Evolutionary conservation across 495 filamentous ascomycete species (phyloP), one percentile per base, ranked within the genome.

Genomic region (Aspergillus nanangensis): DNA sequence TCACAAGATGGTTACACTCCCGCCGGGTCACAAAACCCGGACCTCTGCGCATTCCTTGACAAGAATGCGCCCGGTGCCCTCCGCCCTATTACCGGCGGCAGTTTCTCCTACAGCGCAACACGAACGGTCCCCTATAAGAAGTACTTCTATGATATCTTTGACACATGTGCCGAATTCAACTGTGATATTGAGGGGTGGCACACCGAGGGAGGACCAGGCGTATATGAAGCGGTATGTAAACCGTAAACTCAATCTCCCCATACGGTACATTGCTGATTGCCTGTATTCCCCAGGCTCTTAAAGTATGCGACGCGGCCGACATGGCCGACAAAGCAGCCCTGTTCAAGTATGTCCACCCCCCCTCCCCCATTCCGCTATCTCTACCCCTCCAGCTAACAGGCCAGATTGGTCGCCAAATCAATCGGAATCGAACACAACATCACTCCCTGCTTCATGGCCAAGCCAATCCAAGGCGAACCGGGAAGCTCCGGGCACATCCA

Each of bases 391-490:
- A 33, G 37, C 32, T 32, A 48, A 39, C 13, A 33, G 33, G 8
- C 37, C 32, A 82, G 77, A 50, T 86, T 91, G 47, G 77, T 84
- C 1, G 86, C 90, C 32, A 94, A 92, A 63, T 87, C 85, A 0
- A 70, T 95, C 15, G 88, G 83, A 3, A 81, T 75, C 33, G 84
- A 84, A 56, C 82, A 86, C 66, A 87, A 86, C 35, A 90, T 96
- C 51, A 94, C 86, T 0, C 91, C 91, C 3, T 93, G 89, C 66
- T 96, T 96, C 70, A 96, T 96, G 91, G 91, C 91, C 14, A 96
- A 96, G 63, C 91, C 91, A 2, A 79, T 83, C 42, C 78, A 91
- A 53, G 88, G 88, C 0, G 68, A 96, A 3, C 91, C 91, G 0
- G 91, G 91, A 11, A 95, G 93, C 65, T 87, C 81, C 22, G 91